Evolutionary conservation across 2,329 filamentous ascomycete genomes (phyloP), one percentile per base, ranked within the genome.

Genomic region (Claviceps sorghi): DNA sequence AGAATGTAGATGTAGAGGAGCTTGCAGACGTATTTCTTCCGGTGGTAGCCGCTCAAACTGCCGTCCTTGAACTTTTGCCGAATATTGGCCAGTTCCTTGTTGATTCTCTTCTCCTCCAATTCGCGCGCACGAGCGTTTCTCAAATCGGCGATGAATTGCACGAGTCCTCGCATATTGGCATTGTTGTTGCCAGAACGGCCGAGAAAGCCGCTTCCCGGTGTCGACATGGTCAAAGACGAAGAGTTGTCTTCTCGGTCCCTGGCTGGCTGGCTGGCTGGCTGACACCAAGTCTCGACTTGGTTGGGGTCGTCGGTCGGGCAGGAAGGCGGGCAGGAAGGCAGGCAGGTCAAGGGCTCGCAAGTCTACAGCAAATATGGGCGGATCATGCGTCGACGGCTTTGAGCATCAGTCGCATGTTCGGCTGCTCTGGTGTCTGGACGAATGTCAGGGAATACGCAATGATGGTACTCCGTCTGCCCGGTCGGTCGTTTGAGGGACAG

Each of bases 21-120:
- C 82, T 98, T 98, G 87, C 93, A 98, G 59, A 98, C 93, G 67
- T 98, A 98, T 86, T 98, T 98, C 79, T 98, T 98, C 77, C 94
- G 96, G 75, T 96, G 89, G 66, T 98, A 98, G 59, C 93, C 94
- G 65, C 85, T 95, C 54, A 98, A 74, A 65, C 79, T 93, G 58
- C 89, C 90, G 67, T 93, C 87, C 78, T 95, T 95, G 76, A 97
- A 98, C 72, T 97, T 97, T 72, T 96, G 88, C 64, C 83, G 83
- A 67, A 98, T 98, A 66, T 98, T 98, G 65, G 93, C 93, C 68
- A 98, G 73, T 73, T 98, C 93, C 75, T 98, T 98, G 71, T 98
- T 98, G 74, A 98, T 97, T 65, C 93, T 81, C 78, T 98, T 98
- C 75, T 98, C 93, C 69, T 98, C 93, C 57, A 98, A 73, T 68